Percentiles rank a stretch among this genome's conserved stretches.
Conservation (phyloP, 2,329 filamentous ascomycete species). For the Cercospora sp. region DNA sequence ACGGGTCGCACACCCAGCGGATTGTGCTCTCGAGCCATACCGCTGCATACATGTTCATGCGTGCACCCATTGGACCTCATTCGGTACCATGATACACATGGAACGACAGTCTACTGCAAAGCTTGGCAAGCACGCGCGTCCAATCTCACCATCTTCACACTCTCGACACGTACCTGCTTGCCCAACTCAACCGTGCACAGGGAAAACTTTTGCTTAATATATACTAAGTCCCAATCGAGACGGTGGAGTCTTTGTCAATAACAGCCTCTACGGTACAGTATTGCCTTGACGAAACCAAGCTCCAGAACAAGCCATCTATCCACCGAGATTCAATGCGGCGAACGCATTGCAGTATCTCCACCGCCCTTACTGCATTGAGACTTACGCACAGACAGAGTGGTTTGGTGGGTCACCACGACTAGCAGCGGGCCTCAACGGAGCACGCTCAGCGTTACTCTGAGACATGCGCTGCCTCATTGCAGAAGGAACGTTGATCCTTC, state of each 20-base stretch:
- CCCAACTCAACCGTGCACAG: not conserved
- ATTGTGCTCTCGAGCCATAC: not conserved
- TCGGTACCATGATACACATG: not conserved
- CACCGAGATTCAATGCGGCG: not conserved
- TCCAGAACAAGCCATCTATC: not conserved
- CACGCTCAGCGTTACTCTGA: not conserved
- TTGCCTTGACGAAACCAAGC: not conserved
- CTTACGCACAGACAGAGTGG: not conserved
- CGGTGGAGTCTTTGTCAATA: not conserved
- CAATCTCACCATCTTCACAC: not conserved
- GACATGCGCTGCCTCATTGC: not conserved
- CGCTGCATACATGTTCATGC: not conserved
- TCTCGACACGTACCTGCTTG: not conserved
- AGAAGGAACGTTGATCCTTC: not conserved
- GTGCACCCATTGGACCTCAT: not conserved
- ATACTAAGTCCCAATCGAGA: not conserved
- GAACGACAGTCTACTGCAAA: not conserved
- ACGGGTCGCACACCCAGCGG: not conserved
- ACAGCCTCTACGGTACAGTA: not conserved
- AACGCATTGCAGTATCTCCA: not conserved
- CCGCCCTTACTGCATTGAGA: not conserved
- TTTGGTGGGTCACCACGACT: not conserved
- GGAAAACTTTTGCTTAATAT: not conserved
- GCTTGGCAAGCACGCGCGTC: not conserved
- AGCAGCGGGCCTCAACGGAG: not conserved